Evolutionary conservation across 2,329 filamentous ascomycete genomes (phyloP).

Genomic region (Colletotrichum tanaceti): DNA sequence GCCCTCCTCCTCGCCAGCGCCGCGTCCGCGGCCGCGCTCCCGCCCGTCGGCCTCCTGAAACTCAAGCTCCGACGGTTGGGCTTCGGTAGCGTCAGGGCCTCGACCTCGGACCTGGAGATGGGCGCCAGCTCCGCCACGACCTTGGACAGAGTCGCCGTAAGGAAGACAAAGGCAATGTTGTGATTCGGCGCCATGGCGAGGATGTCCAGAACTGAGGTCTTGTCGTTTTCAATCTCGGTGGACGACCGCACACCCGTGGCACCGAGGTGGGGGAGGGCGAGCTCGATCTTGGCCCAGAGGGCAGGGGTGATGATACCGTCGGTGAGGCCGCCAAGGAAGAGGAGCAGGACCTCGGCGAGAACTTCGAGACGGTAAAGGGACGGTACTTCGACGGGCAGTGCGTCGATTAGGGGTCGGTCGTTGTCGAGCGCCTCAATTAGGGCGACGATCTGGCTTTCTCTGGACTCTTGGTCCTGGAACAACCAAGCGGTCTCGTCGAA

Average conservation of each 20-base stretch:
- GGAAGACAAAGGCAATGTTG: conserved; percentile 89
- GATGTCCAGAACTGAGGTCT: conserved; percentile 74
- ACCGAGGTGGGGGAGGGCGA: conserved; percentile 61
- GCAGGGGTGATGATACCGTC: conserved; percentile 81
- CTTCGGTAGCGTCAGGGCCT: conserved; percentile 47
- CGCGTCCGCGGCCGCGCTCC: conserved; percentile 44
- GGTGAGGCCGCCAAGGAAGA: conserved; percentile 79
- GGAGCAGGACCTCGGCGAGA: conserved; percentile 75
- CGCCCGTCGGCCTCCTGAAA: conserved; percentile 51
- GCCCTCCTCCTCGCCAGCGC: conserved; percentile 62
- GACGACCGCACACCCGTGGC: conserved; percentile 38
- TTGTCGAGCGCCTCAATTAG: conserved; percentile 78
- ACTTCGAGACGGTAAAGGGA: conserved; percentile 79
- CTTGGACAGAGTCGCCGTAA: conserved; percentile 78
- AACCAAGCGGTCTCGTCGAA: conserved; percentile 59
- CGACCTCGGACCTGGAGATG: conserved; percentile 52
- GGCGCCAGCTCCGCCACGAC: conserved; percentile 62
- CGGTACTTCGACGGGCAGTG: conserved; percentile 72
- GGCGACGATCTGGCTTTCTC: conserved; percentile 47
- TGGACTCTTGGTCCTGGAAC: conserved; percentile 44
- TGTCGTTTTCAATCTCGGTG: conserved; percentile 55
- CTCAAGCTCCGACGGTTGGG: conserved; percentile 57
- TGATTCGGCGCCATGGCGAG: conserved; percentile 79
- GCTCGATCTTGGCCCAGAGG: conserved; percentile 78
- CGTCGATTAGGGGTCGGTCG: conserved; percentile 69